A percentile compares a stretch with the other conserved stretches of the same genome.
These are phyloP conservation scores for Malus sylvestris DNA, from an alignment of 306 rosid species.

Conservation along the genomic window DNA sequence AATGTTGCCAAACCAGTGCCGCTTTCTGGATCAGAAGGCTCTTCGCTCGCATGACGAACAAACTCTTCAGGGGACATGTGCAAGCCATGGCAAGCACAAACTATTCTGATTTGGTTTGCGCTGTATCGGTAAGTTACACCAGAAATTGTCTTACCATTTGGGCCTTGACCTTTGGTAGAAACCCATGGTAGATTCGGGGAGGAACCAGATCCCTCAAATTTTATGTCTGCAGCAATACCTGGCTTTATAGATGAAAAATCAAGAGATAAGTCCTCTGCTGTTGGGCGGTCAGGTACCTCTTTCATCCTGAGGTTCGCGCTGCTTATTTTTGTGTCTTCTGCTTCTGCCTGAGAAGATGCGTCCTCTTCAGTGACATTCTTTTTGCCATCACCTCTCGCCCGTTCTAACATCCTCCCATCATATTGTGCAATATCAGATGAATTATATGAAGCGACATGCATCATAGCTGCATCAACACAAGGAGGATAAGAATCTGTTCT, in stretches of 20 bases:
- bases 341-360: conserved; percentile 59
- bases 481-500: conserved; percentile 16
- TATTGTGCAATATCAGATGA: conserved; percentile 42
- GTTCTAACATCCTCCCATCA: conserved; percentile 59
- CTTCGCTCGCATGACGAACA: conserved; percentile 73
- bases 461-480: conserved; percentile 35
- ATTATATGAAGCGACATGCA: conserved; percentile 41
- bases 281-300: conserved; percentile 48
- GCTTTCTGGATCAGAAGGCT: conserved; percentile 40
- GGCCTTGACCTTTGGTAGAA: conserved; percentile 75
- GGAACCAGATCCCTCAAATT: conserved; percentile 89
- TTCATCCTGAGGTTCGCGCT: conserved; percentile 56
- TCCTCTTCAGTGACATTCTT: conserved; percentile 65
- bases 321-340: conserved; percentile 67
- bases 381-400: conserved; percentile 59
- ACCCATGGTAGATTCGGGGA: conserved; percentile 94
- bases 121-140: conserved; percentile 82
- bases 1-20: conserved; percentile 39
- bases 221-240: conserved; percentile 75
- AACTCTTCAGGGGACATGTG: conserved; percentile 92
- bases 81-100: conserved; percentile 88
- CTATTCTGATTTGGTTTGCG: conserved; percentile 64
- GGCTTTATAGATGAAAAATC: conserved; percentile 75
- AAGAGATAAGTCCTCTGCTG: conserved; percentile 43
- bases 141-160: conserved; percentile 80